Evolutionary conservation across 768 basidiomycete species (phyloP), one percentile per base, ranked within the genome.

Genomic region (Cyathus striatus): DNA sequence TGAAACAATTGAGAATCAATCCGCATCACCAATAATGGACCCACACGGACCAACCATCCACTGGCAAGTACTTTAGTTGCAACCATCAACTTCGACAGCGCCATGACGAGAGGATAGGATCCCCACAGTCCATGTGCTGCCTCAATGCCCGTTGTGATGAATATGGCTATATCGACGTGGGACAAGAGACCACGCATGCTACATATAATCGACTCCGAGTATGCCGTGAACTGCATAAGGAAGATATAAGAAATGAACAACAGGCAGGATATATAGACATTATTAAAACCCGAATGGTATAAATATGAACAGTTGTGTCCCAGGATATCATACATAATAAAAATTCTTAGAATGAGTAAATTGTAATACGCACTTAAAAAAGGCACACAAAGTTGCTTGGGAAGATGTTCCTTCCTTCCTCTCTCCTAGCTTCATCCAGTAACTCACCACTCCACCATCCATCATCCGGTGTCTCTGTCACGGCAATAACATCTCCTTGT

Each of bases 361-460:
- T 30, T 10, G 27, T 2, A 30, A 16, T 16, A 10, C 27, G 16
- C 27, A 9, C 32, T 60, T 59, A 87, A 63, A 90, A 88, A 59
- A 90, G 57, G 52, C 79, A 80, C 34, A 90, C 87, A 60, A 89
- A 91, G 58, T 91, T 91, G 65, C 87, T 90, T 39, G 88, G 89
- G 74, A 92, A 91, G 24, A 89, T 77, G 55, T 86, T 79, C 54
- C 81, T 69, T 26, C 88, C 88, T 20, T 75, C 70, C 48, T 79
- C 72, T 49, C 86, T 70, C 54, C 90, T 69, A 30, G 70, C 70
- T 50, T 90, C 86, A 50, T 89, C 86, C 36, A 90, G 62, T 48
- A 91, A 61, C 56, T 87, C 84, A 16, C 95, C 95, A 51, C 84
- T 88, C 95, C 94, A 98, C 95, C 95, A 97, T 1, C 95, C 95